A percentile compares a stretch with the other conserved stretches of the same genome.
These are phyloP conservation scores for Neurospora sp. DNA, from an alignment of 495 filamentous ascomycete species.

Conservation along the genomic window DNA sequence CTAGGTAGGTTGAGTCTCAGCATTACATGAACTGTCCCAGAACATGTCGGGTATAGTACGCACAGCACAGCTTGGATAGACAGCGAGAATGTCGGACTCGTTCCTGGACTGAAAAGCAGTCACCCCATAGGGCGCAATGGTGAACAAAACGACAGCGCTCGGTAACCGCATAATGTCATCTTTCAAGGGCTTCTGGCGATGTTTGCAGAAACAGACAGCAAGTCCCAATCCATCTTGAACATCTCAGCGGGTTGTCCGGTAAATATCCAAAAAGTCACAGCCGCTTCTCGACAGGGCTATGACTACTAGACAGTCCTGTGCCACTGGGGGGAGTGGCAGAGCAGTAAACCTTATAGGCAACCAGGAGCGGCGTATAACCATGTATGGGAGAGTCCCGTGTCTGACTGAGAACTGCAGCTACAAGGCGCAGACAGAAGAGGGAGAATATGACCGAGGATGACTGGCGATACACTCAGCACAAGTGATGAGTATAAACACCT, in stretches of 20 bases:
- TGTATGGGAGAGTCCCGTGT: not conserved
- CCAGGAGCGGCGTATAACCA: not conserved
- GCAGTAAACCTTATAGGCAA: not conserved
- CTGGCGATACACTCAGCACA: not conserved
- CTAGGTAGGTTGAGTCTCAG: not conserved
- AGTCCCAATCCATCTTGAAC: not conserved
- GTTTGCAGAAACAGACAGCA: not conserved
- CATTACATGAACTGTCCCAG: not conserved
- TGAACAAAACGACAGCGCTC: not conserved
- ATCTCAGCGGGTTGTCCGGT: not conserved
- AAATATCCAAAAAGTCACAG: not conserved
- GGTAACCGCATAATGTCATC: not conserved
- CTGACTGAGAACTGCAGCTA: not conserved
- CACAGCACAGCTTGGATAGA: not conserved
- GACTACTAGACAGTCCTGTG: not conserved
- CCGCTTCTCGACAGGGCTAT: not conserved
- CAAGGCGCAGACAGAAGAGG: not conserved
- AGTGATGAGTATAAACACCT: not conserved
- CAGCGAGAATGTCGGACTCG: not conserved
- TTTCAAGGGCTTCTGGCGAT: not conserved
- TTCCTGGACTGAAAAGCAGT: not conserved
- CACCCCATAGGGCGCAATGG: not conserved
- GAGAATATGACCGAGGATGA: not conserved
- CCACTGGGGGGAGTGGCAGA: not conserved
- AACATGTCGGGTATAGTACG: not conserved